Base-by-base conservation (phyloP, 441 rosid species). In the Populus tomentosa region DNA sequence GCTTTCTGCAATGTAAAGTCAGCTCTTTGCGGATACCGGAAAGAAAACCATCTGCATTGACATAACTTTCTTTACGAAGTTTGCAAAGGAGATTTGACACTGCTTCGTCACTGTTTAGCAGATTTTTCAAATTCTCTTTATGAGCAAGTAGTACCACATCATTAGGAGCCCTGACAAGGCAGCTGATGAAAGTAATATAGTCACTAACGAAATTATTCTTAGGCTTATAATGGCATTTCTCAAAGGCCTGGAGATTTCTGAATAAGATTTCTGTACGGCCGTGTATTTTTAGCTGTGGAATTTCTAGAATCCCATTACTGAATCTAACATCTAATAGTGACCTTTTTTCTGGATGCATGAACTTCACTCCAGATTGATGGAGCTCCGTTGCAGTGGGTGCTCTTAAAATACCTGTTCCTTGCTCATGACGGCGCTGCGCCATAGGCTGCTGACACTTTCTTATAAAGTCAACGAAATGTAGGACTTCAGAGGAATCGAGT, bases 331-430 rank as follows among this genome's bases (percentile, higher is more conserved):
- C 35, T 10, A 21, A 50, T 50, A 72, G 66, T 3, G 3, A 72
- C 0, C 14, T 72, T 5, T 6, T 32, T 38, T 35, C 35, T 56
- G 75, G 6, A 10, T 40, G 18, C 28, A 0, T 18, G 7, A 56
- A 56, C 13, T 2, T 30, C 20, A 72, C 75, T 53, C 66, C 66
- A 32, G 75, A 63, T 56, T 53, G 75, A 56, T 30, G 75, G 46
- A 72, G 75, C 65, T 56, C 65, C 13, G 46, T 20, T 7, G 33
- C 66, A 56, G 42, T 53, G 8, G 75, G 75, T 20, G 62, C 26
- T 0, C 28, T 72, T 32, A n/a, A 9, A 14, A 20, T 32, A 38
- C 1, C 14, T 10, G n/a, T 56, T 72, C 8, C 50, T 72, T 26
- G 18, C 21, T 33, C 5, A 33, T 33, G 2, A 16, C 0, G 1